phyloP scores from a whole-genome alignment of 2,329 filamentous ascomycete species.

The Penicillium sp. region DNA sequence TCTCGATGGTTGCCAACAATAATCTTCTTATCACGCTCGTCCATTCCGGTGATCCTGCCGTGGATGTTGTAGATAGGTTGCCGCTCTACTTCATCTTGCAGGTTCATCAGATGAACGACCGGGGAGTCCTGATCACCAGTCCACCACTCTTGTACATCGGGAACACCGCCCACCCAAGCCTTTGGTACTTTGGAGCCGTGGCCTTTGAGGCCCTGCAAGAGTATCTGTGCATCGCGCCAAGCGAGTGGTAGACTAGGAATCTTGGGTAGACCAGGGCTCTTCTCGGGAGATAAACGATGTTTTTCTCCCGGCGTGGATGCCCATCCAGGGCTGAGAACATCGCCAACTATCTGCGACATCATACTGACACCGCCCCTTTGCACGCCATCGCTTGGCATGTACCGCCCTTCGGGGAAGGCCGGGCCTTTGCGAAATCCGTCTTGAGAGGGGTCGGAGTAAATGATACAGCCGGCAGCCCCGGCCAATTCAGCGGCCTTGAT shows the following conservation, averaged over 20 bases:
- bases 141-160: slow-evolving; percentile 77
- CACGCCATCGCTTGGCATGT: slow-evolving; percentile 77
- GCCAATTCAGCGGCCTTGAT: slow-evolving; percentile 85
- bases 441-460: slow-evolving; percentile 87
- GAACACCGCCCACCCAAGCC: slow-evolving; percentile 75
- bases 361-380: slow-evolving; percentile 79
- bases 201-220: slow-evolving; percentile 74
- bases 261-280: slow-evolving; percentile 70
- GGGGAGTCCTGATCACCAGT: slow-evolving; percentile 75
- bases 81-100: slow-evolving; percentile 78
- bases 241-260: slow-evolving; percentile 90
- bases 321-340: slow-evolving; percentile 88
- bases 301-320: slow-evolving; percentile 53
- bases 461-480: slow-evolving; percentile 82
- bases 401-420: slow-evolving; percentile 73
- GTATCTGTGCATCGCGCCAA: slow-evolving; percentile 80
- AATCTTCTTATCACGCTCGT: slow-evolving; percentile 78
- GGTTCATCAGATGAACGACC: slow-evolving; percentile 76
- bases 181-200: slow-evolving; percentile 68
- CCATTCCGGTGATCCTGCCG: slow-evolving; percentile 77
- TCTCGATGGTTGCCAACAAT: slow-evolving; percentile 93
- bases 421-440: slow-evolving; percentile 76
- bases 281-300: slow-evolving; percentile 66
- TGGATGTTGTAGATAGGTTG: slow-evolving; percentile 93
- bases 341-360: slow-evolving; percentile 80